Evolutionary conservation across 805 yeast genomes (phyloP), one percentile per base, ranked within the genome.

Genomic region (Priceomyces carsonii): DNA sequence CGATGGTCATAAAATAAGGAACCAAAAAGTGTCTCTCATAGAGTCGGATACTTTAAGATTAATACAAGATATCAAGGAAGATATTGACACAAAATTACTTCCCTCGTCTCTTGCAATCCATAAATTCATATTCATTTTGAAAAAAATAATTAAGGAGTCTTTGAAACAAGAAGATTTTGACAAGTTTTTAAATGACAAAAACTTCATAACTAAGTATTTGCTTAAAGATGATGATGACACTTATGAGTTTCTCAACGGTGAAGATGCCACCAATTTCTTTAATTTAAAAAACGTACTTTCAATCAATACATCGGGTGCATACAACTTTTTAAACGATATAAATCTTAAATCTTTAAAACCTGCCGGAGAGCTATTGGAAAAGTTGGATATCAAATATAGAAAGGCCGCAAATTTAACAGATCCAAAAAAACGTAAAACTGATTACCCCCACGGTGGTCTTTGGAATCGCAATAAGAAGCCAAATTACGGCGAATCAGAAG

Each of bases 41-140:
- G 35, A 42, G 8, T 39, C 44, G 12, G 46, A 45, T 26, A 26
- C 38, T 7, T 21, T 41, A 8, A 35, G 29, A 3, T 9, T 26
- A 13, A 25, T 30, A 8, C n/a, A 23, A 4, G 8, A 15, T 8
- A 21, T 32, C 7, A 31, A 28, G 6, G 27, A 31, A 6, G 32
- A 30, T 14, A 28, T 46, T 8, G 42, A 42, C 15, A 31, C 47
- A 8, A 50, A 45, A n/a, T 44, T 66, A 17, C 15, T 48, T 18
- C 48, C 63, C 5, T 36, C 53, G 4, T 55, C 66, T 3, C 71
- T 72, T 1, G 61, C 64, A 2, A 38, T 47, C 6, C 48, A 51
- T 21, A 60, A 62, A 36, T 55, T 51, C 43, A 47, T 50, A 30
- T 19, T 29, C 3, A 43, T 56, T 22, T 40, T 68, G 18, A 52